Conservation (phyloP, 2,329 filamentous ascomycete genomes). For the Ceratocystis harringtonii region DNA sequence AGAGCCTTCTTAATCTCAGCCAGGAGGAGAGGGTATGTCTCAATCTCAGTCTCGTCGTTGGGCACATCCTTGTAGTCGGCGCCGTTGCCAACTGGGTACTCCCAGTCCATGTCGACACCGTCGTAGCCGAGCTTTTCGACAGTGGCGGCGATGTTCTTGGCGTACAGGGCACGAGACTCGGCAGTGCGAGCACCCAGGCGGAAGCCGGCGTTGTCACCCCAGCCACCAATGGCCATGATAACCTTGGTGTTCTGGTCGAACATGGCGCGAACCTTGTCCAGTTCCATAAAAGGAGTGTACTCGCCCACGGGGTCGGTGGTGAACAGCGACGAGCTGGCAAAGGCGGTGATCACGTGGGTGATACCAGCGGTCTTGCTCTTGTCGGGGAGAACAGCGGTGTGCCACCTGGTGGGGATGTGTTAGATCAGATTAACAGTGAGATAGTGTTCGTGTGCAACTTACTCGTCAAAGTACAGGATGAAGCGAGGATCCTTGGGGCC, state of each 20-base stretch:
- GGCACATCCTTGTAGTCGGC: conserved; percentile 51
- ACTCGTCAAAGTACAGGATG: conserved; percentile 3
- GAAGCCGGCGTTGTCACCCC: conserved; percentile 55
- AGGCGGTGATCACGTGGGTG: conserved; percentile 46
- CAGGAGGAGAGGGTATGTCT: conserved; percentile 47
- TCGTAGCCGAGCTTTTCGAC: conserved; percentile 48
- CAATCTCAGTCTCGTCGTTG: conserved; percentile 48
- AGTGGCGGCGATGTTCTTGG: conserved; percentile 48
- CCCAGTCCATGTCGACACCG: conserved; percentile 52
- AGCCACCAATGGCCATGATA: conserved; percentile 58
- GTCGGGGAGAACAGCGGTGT: not conserved
- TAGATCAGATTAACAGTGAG: not conserved
- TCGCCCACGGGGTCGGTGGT: conserved; percentile 25
- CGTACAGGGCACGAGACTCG: conserved; percentile 40
- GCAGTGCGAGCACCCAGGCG: conserved; percentile 38
- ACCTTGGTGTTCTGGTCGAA: conserved; percentile 43
- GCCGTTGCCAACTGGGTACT: conserved; percentile 49
- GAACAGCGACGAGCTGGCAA: conserved; percentile 41
- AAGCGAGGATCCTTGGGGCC: not conserved
- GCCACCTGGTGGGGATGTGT: not conserved
- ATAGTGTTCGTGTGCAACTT: not conserved
- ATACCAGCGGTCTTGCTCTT: conserved; percentile 22
- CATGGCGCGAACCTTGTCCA: conserved; percentile 24
- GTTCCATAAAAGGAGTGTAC: conserved; percentile 40
- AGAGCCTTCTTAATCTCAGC: conserved; percentile 42